Percentiles rank a stretch among this genome's conserved stretches.
Conservation (phyloP, 1,139 yeast species). For the Suhomyces bribrorum region DNA sequence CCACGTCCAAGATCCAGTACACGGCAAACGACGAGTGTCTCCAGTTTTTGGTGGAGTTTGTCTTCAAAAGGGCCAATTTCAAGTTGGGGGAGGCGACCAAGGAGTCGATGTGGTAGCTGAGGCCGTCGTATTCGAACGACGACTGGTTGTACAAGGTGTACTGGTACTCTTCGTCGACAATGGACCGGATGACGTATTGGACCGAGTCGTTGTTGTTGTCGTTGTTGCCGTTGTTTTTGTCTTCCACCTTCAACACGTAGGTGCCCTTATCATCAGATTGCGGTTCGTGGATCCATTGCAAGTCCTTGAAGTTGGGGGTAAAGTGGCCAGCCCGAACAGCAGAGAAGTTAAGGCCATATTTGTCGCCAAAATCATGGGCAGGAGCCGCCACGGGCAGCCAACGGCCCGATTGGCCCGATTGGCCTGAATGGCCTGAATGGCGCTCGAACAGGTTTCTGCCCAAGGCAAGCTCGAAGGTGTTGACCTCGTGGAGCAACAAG, state of each 20-base stretch:
- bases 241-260: slow-evolving; percentile 42
- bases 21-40: slow-evolving; percentile 43
- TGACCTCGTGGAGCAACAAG: slow-evolving; percentile 31
- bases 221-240: slow-evolving; percentile 14
- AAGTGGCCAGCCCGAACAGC: slow-evolving; percentile 53
- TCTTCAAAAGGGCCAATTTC: slow-evolving; percentile 52
- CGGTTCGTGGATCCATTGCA: slow-evolving; percentile 69
- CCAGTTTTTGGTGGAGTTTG: slow-evolving; percentile 54
- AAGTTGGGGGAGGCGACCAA: slow-evolving; percentile 68
- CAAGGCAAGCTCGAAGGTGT: slow-evolving; percentile 16
- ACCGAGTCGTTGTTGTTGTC: too few relatives aligned
- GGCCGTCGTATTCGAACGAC: slow-evolving; percentile 39
- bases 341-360: slow-evolving; percentile 32
- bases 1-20: slow-evolving; percentile 39
- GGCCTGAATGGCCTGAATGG: too few relatives aligned
- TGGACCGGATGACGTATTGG: slow-evolving; percentile 48
- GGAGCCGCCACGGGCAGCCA: not conserved
- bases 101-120: slow-evolving; percentile 48
- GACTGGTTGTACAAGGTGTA: slow-evolving; percentile 52
- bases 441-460: not conserved
- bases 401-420: too few relatives aligned
- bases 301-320: slow-evolving; percentile 45
- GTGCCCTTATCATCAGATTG: slow-evolving; percentile 55
- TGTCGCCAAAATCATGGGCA: slow-evolving; percentile 21
- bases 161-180: slow-evolving; percentile 49